Percentiles rank a stretch among this genome's conserved stretches.
These are phyloP conservation scores for Bipolaris zeicola DNA, from an alignment of 2,329 filamentous ascomycete genomes.

Conservation along the genomic window DNA sequence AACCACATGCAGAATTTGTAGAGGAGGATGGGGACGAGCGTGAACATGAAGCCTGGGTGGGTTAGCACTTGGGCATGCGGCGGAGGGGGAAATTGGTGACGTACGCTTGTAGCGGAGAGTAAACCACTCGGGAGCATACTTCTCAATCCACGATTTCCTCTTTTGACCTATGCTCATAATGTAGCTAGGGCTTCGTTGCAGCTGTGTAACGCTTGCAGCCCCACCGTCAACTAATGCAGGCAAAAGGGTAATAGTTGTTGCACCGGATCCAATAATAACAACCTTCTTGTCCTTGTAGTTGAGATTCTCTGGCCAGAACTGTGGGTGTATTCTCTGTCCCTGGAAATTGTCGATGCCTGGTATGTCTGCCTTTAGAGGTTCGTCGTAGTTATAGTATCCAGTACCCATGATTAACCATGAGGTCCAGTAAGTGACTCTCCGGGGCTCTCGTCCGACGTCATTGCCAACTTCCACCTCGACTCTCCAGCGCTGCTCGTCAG, in stretches of 20 bases:
- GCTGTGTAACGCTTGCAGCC: constrained; percentile 70
- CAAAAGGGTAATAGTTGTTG: constrained; percentile 78
- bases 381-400: constrained; percentile 76
- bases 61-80: background rate
- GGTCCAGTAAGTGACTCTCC: constrained; percentile 44
- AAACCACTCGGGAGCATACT: constrained; percentile 56
- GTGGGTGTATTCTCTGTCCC: constrained; percentile 69
- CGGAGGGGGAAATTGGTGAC: background rate
- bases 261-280: constrained; percentile 76
- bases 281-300: constrained; percentile 71
- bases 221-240: constrained; percentile 71
- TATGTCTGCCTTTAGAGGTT: constrained; percentile 65
- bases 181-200: constrained; percentile 74
- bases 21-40: constrained; percentile 56
- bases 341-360: constrained; percentile 70
- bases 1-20: constrained; percentile 60
- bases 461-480: constrained; percentile 42
- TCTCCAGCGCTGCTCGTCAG: constrained; percentile 56
- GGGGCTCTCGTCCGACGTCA: constrained; percentile 34
- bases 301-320: constrained; percentile 75
- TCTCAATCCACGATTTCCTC: constrained; percentile 42
- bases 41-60: constrained; percentile 51
- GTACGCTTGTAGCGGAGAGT: constrained; percentile 55
- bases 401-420: constrained; percentile 64
- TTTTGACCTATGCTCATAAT: constrained; percentile 61